Base-by-base conservation (phyloP, 805 yeast species). In the Monosporozyma unispora region DNA sequence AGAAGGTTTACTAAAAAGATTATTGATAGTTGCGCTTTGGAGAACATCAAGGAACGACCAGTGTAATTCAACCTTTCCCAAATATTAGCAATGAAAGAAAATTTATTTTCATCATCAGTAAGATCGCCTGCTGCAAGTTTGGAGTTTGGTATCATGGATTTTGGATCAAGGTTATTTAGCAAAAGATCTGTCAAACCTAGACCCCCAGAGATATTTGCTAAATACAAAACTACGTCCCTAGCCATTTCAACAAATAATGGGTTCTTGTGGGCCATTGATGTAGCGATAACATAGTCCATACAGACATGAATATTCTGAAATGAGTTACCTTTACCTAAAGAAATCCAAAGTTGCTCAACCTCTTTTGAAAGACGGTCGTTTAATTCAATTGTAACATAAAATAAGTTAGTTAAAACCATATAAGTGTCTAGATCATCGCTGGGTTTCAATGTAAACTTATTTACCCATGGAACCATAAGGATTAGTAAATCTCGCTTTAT, bases 271-370 rank as follows among this genome's bases (percentile, higher is more conserved):
- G 80, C 80, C 48, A 90, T 69, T 37, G 95, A 82, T 33, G 82
- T 79, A 21, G 74, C 74, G 43, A 87, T 71, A 42, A 88, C 71
- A 60, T 81, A 93, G 43, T 82, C 84, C 59, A 87, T 67, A 19
- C 88, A 84, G 1, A 79, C 81, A 43, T 80, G 80, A 19, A 83
- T 82, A 58, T 91, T 89, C n/a, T 70, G 74, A 28, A 78, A 75
- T 27, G 78, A 75, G n/a, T 77, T 75, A 4, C 84, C 87, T 46
- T 77, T 79, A 1, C 95, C 96, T n/a, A 93, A 70, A 0, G 97
- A 91, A 4, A 87, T 88, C 99, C 99, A 93, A 21, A 93, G 67
- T 0, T 95, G 95, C 63, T 90, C 97, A 10, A 93, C 87, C 57
- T 89, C 98, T 57, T 84, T 84, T 42, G 87, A 87, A 56, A 87